These are phyloP conservation scores for Ophiostoma tasmaniense DNA, from an alignment of 2,329 filamentous ascomycete genomes.

Conservation along the genomic window DNA sequence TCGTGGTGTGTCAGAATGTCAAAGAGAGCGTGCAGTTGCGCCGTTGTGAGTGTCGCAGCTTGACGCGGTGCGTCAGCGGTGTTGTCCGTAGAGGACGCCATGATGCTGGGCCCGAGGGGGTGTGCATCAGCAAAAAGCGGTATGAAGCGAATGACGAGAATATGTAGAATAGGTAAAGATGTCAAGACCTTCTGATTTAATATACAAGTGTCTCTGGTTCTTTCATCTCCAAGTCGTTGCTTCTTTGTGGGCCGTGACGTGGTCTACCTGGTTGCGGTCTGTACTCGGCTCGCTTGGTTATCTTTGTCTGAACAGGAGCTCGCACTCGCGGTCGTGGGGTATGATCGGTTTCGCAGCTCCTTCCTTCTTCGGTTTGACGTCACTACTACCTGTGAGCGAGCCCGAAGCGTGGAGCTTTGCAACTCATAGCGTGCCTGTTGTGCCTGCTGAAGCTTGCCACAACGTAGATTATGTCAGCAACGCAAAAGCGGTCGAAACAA, in stretches of 20 bases:
- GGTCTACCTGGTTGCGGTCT: not conserved
- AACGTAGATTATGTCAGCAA: not conserved
- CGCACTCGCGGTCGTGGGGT: not conserved
- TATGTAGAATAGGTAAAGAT: no score
- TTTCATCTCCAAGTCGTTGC: not conserved
- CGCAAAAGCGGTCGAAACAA: not conserved
- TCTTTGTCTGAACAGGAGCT: not conserved
- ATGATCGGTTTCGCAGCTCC: not conserved
- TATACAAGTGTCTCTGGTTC: not conserved
- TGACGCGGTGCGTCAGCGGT: not conserved
- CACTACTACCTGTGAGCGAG: not conserved
- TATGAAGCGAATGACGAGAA: not conserved
- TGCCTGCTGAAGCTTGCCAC: not conserved
- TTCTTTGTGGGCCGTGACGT: not conserved
- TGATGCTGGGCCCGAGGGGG: not conserved
- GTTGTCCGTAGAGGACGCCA: not conserved
- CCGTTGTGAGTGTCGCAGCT: slow-evolving; percentile 20
- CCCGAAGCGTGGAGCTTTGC: not conserved
- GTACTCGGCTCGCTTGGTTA: not conserved
- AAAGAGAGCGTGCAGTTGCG: slow-evolving; percentile 46
- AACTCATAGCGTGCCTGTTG: not conserved
- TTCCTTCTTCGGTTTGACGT: slow-evolving; percentile 5
- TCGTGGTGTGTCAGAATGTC: slow-evolving; percentile 53
- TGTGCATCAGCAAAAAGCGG: not conserved
- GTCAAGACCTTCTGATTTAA: not conserved